phyloP scores from a whole-genome alignment of 148 eudicot genomes.

The Rhododendron griersonianum region DNA sequence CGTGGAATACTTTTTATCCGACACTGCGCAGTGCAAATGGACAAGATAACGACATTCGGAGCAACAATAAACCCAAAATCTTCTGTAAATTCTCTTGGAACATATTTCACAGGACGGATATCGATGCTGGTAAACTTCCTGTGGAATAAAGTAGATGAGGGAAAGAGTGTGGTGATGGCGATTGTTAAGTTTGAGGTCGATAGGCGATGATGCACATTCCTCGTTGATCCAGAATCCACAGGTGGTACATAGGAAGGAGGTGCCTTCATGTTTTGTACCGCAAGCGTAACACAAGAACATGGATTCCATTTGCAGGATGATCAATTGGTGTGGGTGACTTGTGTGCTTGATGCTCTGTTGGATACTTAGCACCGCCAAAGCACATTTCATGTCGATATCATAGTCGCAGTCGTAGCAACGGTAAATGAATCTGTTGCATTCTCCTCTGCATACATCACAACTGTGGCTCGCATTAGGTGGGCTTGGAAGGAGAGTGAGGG shows the following conservation, averaged over 20 bases:
- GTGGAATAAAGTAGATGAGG: not conserved
- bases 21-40: too few species aligned
- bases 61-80: too few species aligned
- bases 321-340: not conserved
- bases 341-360: not conserved
- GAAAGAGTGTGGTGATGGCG: not conserved
- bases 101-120: too few species aligned
- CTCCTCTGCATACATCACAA: not conserved
- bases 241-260: not conserved
- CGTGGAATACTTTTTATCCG: not conserved
- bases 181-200: not conserved
- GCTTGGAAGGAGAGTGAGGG: too few species aligned
- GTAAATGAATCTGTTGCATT: not conserved
- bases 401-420: fast-evolving
- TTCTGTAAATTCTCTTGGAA: too few species aligned
- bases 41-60: too few species aligned
- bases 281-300: not conserved
- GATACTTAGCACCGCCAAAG: not conserved
- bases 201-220: not conserved
- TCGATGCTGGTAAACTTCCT: too few species aligned
- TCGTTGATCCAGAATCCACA: slow-evolving; percentile 4
- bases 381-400: not conserved
- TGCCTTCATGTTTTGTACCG: not conserved
- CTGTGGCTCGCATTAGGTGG: too few species aligned
- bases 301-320: not conserved